Evolutionary conservation across 83 land plant species (phyloP), one percentile per base, ranked within the genome.

Genomic region (Picea mariana): DNA sequence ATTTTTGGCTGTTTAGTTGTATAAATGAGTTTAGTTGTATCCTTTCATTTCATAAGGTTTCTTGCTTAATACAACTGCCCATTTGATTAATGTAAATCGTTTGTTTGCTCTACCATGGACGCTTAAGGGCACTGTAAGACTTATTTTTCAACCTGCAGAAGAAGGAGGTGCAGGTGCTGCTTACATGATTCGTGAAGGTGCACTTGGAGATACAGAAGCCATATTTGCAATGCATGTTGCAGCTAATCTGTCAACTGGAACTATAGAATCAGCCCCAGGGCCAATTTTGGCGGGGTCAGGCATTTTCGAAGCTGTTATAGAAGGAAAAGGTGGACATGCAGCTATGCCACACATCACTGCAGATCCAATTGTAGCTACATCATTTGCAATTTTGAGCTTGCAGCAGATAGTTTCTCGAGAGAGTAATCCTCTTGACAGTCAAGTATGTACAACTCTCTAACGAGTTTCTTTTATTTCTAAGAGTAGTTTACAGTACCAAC

Each of bases 101-200:
- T 73, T 24, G 0, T 55, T 55, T 38, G 16, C 59, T 55, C 15
- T 55, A 55, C 59, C 0, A 55, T 55, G 59, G 13, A 55, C 59
- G 0, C 58, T 68, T 62, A 88, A 94, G 95, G 99, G 99, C 38
- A 95, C 99, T 31, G 98, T 97, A 63, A 86, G 84, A 77, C 88
- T 97, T 68, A 84, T 97, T 79, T 97, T 97, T 77, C 99, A 97
- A 83, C 98, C 99, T 11, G 99, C 90, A 62, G 99, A 97, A 87
- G 99, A 95, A 79, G 80, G 80, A 31, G 87, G 84, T 62, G 96
- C 88, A 2, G 99, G 98, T 77, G 99, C 96, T 6, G 79, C 77
- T 81, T 82, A 84, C 75, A 95, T 93, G 98, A 87, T 93, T 55
- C 90, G 89, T 27, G 98, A 93, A 75, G 97, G 97, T 23, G 97